Evolutionary conservation across 2,329 filamentous ascomycete species (phyloP).

Genomic region (Xylaria sp.): DNA sequence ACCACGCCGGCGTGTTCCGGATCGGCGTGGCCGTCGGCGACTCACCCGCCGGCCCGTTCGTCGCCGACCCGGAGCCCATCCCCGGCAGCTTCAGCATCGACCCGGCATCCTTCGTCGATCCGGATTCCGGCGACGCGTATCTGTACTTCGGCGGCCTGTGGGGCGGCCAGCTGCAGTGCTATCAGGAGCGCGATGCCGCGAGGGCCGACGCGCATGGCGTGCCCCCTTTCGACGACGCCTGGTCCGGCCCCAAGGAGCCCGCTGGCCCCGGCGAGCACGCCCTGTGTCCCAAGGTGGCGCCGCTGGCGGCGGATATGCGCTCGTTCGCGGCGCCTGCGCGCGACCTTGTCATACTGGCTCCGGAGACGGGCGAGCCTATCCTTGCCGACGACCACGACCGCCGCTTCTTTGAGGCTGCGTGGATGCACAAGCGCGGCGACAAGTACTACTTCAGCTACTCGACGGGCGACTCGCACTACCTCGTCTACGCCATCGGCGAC

Average conservation of each 20-base stretch:
- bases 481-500: conserved; percentile 70
- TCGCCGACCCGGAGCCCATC: conserved; percentile 67
- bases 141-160: conserved; percentile 81
- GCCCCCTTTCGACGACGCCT: conserved; percentile 57
- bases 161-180: conserved; percentile 83
- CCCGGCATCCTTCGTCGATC: conserved; percentile 75
- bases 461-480: conserved; percentile 77
- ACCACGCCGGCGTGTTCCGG: conserved; percentile 71
- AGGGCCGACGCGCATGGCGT: conserved; percentile 39
- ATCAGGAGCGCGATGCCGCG: conserved; percentile 51
- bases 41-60: conserved; percentile 72
- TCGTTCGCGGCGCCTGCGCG: conserved; percentile 60
- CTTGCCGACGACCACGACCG: conserved; percentile 71
- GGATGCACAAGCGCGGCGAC: conserved; percentile 75
- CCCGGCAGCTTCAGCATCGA: conserved; percentile 77
- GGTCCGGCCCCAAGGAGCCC: conserved; percentile 65
- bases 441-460: conserved; percentile 80
- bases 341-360: conserved; percentile 68
- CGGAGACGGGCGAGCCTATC: conserved; percentile 64
- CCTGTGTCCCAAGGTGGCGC: conserved; percentile 69
- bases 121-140: conserved; percentile 64
- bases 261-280: conserved; percentile 60
- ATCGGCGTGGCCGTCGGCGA: conserved; percentile 73
- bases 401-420: conserved; percentile 81
- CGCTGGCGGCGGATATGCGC: conserved; percentile 69